Percentiles rank a stretch among this genome's conserved stretches.
These are phyloP conservation scores for Penicillium pancosmium DNA, from an alignment of 495 filamentous ascomycete genomes.

Conservation along the genomic window DNA sequence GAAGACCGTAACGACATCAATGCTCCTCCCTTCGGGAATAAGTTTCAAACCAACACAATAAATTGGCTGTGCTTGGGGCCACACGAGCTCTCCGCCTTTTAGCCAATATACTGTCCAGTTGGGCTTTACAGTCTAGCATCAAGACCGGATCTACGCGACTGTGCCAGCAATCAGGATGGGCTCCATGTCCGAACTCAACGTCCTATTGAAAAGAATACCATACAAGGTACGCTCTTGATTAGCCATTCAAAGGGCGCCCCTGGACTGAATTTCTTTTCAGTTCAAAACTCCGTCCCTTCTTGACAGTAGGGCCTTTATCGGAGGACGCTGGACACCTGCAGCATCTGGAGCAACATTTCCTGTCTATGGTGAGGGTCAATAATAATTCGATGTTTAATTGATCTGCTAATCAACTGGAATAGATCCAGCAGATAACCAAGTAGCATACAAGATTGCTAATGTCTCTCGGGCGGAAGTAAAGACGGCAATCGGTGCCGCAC, in stretches of 20 bases:
- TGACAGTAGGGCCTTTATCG: not conserved
- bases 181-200: not conserved
- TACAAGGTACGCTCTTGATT: not conserved
- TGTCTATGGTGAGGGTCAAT: not conserved
- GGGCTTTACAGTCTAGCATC: too few species aligned
- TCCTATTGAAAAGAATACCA: constrained; percentile 1
- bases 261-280: not conserved
- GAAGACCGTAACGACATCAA: not conserved
- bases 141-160: not conserved
- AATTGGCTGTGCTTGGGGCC: not conserved
- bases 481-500: constrained; percentile 1
- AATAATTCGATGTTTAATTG: not conserved
- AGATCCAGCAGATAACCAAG: constrained; percentile 5
- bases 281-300: constrained; percentile 4
- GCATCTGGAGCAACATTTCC: constrained; percentile 2
- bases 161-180: not conserved
- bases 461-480: not conserved
- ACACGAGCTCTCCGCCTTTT: not conserved
- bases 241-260: not conserved
- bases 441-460: not conserved
- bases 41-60: not conserved
- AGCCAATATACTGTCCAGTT: not conserved
- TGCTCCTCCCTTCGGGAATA: not conserved
- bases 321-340: not conserved
- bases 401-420: not conserved